Evolutionary conservation across 352 stramenopile species (phyloP).

Genomic region (Phytophthora sojae): DNA sequence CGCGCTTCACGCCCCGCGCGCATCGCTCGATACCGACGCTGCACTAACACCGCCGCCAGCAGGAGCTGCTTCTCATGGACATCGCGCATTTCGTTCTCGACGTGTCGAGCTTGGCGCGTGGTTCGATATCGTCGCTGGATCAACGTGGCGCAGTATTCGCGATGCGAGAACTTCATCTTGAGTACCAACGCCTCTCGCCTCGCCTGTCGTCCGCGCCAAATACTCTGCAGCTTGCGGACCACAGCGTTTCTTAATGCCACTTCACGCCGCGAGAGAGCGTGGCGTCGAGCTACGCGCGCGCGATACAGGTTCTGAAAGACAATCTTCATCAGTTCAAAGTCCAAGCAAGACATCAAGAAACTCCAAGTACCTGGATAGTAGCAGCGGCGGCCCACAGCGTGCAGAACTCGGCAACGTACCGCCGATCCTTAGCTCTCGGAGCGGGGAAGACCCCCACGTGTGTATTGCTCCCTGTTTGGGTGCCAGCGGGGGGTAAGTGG

Average conservation of each 20-base stretch:
- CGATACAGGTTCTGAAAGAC: constrained; percentile 67
- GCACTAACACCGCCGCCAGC: constrained; percentile 52
- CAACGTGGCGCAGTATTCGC: constrained; percentile 59
- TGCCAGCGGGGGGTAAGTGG: constrained; percentile 37
- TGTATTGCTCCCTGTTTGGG: constrained; percentile 16
- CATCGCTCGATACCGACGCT: constrained; percentile 67
- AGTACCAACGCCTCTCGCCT: constrained; percentile 56
- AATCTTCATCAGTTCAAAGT: neutral
- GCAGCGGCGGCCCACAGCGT: constrained; percentile 63
- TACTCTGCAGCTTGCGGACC: constrained; percentile 61
- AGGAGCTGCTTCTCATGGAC: constrained; percentile 58
- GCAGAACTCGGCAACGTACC: constrained; percentile 66
- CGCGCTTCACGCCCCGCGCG: constrained; percentile 51
- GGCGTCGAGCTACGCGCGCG: constrained; percentile 42
- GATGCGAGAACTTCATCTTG: constrained; percentile 52
- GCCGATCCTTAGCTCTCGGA: constrained; percentile 71
- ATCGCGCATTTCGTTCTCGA: constrained; percentile 43
- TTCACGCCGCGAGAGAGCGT: constrained; percentile 44
- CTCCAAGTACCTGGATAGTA: constrained; percentile 54
- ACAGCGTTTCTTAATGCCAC: constrained; percentile 51
- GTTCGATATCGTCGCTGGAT: constrained; percentile 79
- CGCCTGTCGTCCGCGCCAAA: constrained; percentile 65
- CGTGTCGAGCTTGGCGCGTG: constrained; percentile 39
- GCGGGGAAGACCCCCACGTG: constrained; percentile 76
- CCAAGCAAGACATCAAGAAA: neutral